Base-by-base conservation (phyloP, 2,329 filamentous ascomycete genomes). In the Pseudogymnoascus sp. region DNA sequence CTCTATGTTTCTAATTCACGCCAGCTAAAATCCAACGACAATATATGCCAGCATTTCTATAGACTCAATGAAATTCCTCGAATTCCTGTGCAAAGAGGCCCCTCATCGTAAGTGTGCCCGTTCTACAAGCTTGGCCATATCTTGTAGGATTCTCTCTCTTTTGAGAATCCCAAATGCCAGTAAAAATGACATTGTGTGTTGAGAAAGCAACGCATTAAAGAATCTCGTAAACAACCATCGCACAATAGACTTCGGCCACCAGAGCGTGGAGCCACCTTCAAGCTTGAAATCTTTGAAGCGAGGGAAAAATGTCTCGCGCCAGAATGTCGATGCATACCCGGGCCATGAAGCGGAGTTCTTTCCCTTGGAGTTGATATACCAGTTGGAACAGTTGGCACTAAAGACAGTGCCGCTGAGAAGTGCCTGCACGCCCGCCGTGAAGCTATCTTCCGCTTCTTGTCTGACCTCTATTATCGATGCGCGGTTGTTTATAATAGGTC, bases 281-380 rank as follows among this genome's bases (percentile, higher is more conserved):
- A 49, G 43, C 21, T 66, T 16, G 49, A 68, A 68, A 61, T 63
- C 65, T 35, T 62, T 59, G 59, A 65, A 68, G 26, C 65, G 49
- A 1, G 70, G 70, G 43, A 72, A 69, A 38, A 68, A 59, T 31
- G 68, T 70, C 14, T 68, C 67, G 23, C 66, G 63, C 72, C 73
- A 75, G 63, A 69, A 75, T 3, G 65, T 66, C 6, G 63, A 65
- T 8, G 73, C 73, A 38, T 70, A 65, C 3, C 70, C 70, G 1
- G 74, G 75, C 73, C 73, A 76, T 3, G 72, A 73, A 0, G 75
- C 75, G 0, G 73, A 66, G 60, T 78, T 78, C 3, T 74, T 70
- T 0, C 76, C 75, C 21, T 68, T 67, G 5, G 70, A 65, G 63
- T 72, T 71, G 43, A 78, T 76, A 63, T 78, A 77, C 76, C 74